Conservation (phyloP, 2,329 filamentous ascomycete genomes). For the Nemania sp. region DNA sequence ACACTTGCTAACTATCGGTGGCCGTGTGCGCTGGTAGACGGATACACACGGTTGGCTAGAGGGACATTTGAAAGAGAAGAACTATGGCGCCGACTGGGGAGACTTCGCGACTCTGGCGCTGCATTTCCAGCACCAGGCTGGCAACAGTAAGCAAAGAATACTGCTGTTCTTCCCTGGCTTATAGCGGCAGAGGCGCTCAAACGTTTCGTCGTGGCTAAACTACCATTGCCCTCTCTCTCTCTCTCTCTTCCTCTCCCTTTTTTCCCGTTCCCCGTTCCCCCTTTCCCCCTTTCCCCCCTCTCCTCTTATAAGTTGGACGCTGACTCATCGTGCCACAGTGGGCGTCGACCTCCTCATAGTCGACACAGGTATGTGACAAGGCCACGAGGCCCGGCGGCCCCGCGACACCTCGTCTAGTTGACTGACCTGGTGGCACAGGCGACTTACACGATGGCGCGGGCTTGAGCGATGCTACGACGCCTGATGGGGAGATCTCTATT, state of each 20-base stretch:
- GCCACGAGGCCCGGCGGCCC: not conserved
- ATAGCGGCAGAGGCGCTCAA: too few relatives aligned
- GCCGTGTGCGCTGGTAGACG: too few relatives aligned
- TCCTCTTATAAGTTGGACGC: not conserved
- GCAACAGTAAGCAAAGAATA: conserved; percentile 37
- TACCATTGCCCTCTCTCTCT: too few relatives aligned
- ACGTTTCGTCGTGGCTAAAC: too few relatives aligned
- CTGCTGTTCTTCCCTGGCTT: not conserved
- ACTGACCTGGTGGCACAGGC: conserved; percentile 30
- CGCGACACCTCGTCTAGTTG: not conserved
- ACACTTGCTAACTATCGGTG: not conserved
- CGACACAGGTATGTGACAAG: conserved; percentile 55
- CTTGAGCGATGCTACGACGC: conserved; percentile 61
- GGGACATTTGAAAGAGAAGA: conserved; percentile 63
- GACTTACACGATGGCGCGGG: conserved; percentile 70
- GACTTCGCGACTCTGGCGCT: conserved; percentile 64
- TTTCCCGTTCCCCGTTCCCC: not conserved
- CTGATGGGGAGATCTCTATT: conserved; percentile 59
- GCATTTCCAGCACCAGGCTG: conserved; percentile 62
- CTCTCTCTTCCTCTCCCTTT: too few relatives aligned
- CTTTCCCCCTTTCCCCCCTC: not conserved
- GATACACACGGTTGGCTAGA: conserved; percentile 66
- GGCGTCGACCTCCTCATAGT: conserved; percentile 63
- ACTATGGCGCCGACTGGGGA: conserved; percentile 68
- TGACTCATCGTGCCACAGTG: conserved; percentile 33